Base-by-base conservation (phyloP, 192 early-diverging fungal species). In the Thoreauomyces humboldtii region DNA sequence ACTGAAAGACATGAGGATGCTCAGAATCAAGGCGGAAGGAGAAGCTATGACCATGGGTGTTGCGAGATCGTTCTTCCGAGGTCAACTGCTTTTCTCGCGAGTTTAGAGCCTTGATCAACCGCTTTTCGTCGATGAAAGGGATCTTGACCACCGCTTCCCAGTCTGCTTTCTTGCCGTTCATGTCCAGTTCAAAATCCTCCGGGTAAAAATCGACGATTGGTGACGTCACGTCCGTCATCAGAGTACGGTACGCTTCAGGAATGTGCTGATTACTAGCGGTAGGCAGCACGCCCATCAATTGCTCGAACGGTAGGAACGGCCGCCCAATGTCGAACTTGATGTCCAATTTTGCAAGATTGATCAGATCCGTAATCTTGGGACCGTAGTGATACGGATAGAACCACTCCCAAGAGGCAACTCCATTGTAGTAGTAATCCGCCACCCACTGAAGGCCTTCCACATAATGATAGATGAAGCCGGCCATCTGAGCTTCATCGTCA, bases 331-430 rank as follows among this genome's bases (percentile, higher is more conserved):
- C 88, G 63, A 98, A 94, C 32, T 87, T 66, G 59, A 92, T 76
- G 51, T 88, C 73, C 63, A 93, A 74, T 33, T 83, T 73, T 45
- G 73, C 84, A 54, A 99, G 75, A 68, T 93, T 83, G 7, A 76
- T 61, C 54, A 96, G 88, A 70, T 98, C 93, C 0, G 78, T 70
- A 48, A 82, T 76, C 41, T 72, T 76, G 0, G 95, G 95, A 21
- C 96, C 89, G 66, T 98, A 99, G 79, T 97, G 91, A 73, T 91
- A 98, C 5, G 95, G 95, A 61, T 91, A 99, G 79, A 91, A 99
- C 95, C 95, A 99, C 34, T 80, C 86, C 96, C 96, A 99, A 17
- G 95, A 97, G 24, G 81, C 87, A 59, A 92, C 92, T 2, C 94
- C 94, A 56, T 88, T 84, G 75, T 92, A 96, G 73, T 99, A 99